Percentiles rank a stretch among this genome's conserved stretches.
phyloP scores from a whole-genome alignment of 2,329 filamentous ascomycete species.

The Allantophomopsis cytisporea region DNA sequence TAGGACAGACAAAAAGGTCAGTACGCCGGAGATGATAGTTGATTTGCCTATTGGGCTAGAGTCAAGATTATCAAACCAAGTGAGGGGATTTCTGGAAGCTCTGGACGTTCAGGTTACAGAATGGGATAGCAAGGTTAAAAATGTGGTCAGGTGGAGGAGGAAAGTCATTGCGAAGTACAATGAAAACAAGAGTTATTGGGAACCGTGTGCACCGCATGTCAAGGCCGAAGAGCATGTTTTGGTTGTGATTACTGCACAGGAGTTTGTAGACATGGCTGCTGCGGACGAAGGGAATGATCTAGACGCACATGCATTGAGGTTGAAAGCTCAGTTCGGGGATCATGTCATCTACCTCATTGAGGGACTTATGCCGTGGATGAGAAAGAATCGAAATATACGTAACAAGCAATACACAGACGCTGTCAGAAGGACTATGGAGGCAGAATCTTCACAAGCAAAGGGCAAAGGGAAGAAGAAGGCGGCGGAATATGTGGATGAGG shows the following conservation, averaged over 20 bases:
- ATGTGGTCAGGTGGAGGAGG: conserved; percentile 37
- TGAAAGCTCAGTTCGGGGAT: conserved; percentile 37
- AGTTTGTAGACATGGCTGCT: conserved; percentile 49
- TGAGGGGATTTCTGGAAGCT: conserved; percentile 34
- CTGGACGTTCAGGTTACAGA: conserved; percentile 31
- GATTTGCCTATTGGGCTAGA: conserved; percentile 48
- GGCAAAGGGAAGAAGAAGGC: conserved; percentile 24
- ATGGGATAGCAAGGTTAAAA: conserved; percentile 31
- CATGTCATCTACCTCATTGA: conserved; percentile 60
- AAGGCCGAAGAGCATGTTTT: conserved; percentile 33
- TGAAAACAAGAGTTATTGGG: conserved; percentile 30
- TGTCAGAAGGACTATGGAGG: conserved; percentile 35
- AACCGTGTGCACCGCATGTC: conserved; percentile 27
- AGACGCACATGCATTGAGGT: conserved; percentile 39
- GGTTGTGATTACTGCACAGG: conserved; percentile 45
- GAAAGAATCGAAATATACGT: conserved; percentile 51
- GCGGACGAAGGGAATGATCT: conserved; percentile 33
- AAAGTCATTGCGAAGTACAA: conserved; percentile 34
- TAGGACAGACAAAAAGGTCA: conserved; percentile 59
- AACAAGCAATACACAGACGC: conserved; percentile 56
- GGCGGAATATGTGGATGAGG: conserved; percentile 46
- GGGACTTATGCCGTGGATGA: conserved; percentile 50
- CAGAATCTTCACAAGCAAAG: conserved; percentile 10
- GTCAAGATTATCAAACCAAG: conserved; percentile 26
- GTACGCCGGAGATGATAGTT: conserved; percentile 65